Base-by-base conservation (phyloP, 495 filamentous ascomycete genomes). In the Penicillium silybi region DNA sequence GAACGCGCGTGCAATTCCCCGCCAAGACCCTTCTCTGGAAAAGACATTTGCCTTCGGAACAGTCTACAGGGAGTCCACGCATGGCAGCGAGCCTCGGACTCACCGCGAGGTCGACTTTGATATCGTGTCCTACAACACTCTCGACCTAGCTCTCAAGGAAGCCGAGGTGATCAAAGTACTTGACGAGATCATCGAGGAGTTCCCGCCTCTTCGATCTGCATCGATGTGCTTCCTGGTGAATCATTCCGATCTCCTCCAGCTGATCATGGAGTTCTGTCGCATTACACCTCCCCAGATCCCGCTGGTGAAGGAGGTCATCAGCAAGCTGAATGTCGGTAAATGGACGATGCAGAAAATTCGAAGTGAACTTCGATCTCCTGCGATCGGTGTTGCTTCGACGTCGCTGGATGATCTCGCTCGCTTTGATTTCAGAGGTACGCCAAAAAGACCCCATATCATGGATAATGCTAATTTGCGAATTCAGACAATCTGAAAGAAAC, bases 81-180 rank as follows among this genome's bases (percentile, higher is more conserved):
- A 85, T 48, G 90, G 89, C 5, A 82, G 84, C 19, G 85, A 95
- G 59, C 95, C 93, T 22, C 80, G 80, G 56, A 87, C 85, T 47
- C 86, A 88, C 66, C 85, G 86, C 39, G 95, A 97, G 63, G 91
- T 92, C 6, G 93, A 97, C 62, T 97, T 96, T 66, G 95, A 98
- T 72, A 90, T 98, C 56, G 78, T 93, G 15, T 90, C 89, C 0
- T 77, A 82, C 45, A 84, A 91, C 54, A 84, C 84, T 2, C 65
- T 88, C 20, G 90, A 97, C 62, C 74, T 95, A n/a, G 83, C 91
- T 0, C 65, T 96, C 45, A 92, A 93, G 61, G 93, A 98, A 68
- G 93, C 93, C 1, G 93, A 98, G 64, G 87, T 90, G 4, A 84
- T 98, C 49, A 97, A 97, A 64, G 90, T 97, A 6, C 63, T 97